Conservation (phyloP, 2,329 filamentous ascomycete genomes). For the Alternaria triticina region DNA sequence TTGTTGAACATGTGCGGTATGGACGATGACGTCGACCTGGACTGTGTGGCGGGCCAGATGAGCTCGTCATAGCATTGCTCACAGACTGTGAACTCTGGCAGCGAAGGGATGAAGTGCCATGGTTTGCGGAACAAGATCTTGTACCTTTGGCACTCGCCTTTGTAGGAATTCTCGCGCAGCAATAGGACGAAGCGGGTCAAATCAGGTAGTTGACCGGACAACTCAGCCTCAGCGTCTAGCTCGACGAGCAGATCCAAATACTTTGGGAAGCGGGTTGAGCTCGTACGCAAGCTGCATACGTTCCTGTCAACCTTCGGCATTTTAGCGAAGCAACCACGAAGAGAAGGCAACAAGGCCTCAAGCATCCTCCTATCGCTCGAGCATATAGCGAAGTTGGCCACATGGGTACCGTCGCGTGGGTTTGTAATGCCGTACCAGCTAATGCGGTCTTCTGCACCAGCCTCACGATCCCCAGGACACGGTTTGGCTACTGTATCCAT, state of each 20-base stretch:
- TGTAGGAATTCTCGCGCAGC: conserved; percentile 56
- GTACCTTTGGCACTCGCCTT: conserved; percentile 68
- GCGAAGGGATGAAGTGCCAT: conserved; percentile 79
- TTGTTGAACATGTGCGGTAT: conserved; percentile 54
- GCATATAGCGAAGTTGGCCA: conserved; percentile 78
- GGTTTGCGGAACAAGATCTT: conserved; percentile 65
- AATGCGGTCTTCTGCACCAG: conserved; percentile 53
- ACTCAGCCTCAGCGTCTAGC: conserved; percentile 55
- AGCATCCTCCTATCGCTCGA: conserved; percentile 74
- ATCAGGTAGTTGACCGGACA: conserved; percentile 54
- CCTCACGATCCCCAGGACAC: conserved; percentile 65
- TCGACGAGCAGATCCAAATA: conserved; percentile 65
- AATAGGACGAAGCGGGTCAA: conserved; percentile 68
- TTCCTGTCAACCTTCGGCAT: conserved; percentile 45
- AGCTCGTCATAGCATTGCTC: conserved; percentile 84
- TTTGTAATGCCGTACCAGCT: conserved; percentile 80
- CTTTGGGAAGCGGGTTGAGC: conserved; percentile 61
- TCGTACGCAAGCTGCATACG: conserved; percentile 73
- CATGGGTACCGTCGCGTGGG: conserved; percentile 65
- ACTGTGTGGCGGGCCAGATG: conserved; percentile 68
- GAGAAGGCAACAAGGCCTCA: conserved; percentile 74
- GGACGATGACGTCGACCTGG: conserved; percentile 54
- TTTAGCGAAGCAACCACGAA: conserved; percentile 69
- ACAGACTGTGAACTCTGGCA: conserved; percentile 83
- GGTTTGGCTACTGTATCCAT: conserved; percentile 57